phyloP scores from a whole-genome alignment of 164 flowering plant genomes.

The Umbellularia californica region DNA sequence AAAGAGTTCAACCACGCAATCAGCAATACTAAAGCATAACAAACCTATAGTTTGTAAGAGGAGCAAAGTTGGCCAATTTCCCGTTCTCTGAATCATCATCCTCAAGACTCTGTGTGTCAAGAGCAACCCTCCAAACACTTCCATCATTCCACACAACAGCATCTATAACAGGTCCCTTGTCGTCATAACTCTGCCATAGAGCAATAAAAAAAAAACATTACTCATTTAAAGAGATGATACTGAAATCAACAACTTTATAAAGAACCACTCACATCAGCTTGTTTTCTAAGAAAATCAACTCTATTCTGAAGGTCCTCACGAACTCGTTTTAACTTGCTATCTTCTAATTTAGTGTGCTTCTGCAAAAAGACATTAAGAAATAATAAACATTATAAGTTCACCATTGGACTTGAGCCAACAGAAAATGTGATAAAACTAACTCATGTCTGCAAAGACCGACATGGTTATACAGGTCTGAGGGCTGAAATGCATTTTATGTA shows the following conservation, averaged over 20 bases:
- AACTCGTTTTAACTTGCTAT: slow-evolving; percentile 49
- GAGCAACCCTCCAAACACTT: slow-evolving; percentile 91
- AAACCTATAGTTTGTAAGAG: slow-evolving; percentile 86
- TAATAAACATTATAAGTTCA: neutral
- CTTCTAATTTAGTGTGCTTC: slow-evolving; percentile 70
- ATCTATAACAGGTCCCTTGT: slow-evolving; percentile 90
- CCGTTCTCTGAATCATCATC: slow-evolving; percentile 73
- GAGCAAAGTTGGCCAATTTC: slow-evolving; percentile 70
- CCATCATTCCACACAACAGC: slow-evolving; percentile 99
- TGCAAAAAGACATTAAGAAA: slow-evolving; percentile 22
- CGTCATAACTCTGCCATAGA: slow-evolving; percentile 71
- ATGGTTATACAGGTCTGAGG: neutral
- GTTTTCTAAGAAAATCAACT: slow-evolving; percentile 74
- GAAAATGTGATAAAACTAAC: neutral
- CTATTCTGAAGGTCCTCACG: slow-evolving; percentile 80
- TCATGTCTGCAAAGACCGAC: neutral
- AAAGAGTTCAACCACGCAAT: neutral
- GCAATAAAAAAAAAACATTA: slow-evolving; percentile 1
- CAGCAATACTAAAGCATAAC: neutral
- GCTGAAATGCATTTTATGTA: neutral
- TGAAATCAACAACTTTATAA: neutral
- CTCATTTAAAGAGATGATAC: neutral
- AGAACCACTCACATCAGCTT: slow-evolving; percentile 62
- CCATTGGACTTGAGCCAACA: neutral
- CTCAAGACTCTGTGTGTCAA: slow-evolving; percentile 90